phyloP scores from a whole-genome alignment of 1,284 basidiomycete genomes.

The Apiotrichum mycotoxinovorans region DNA sequence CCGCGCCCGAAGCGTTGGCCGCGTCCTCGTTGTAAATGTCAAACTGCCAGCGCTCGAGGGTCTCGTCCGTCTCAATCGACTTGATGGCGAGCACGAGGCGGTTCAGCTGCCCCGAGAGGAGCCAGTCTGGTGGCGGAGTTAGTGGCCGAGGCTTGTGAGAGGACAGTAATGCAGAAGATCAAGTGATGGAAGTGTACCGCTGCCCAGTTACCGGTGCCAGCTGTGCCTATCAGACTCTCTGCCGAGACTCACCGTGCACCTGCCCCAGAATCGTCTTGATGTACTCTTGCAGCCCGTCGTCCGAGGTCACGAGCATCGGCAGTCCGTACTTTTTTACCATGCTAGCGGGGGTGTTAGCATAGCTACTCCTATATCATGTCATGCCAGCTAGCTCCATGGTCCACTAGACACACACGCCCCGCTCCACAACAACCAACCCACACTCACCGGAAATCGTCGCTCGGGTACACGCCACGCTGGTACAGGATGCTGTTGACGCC shows the following conservation, averaged over 20 bases:
- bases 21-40: constrained; percentile 72
- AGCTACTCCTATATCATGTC: no score
- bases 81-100: constrained; percentile 95
- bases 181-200: no score
- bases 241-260: constrained; percentile 68
- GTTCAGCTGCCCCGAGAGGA: constrained; percentile 81
- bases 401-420: neutral
- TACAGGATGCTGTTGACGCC: constrained; percentile 95
- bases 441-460: constrained; percentile 75
- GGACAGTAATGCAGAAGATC: no score
- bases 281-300: constrained; percentile 87
- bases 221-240: neutral
- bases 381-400: no score
- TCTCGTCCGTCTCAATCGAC: constrained; percentile 83
- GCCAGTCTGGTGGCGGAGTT: constrained; percentile 64
- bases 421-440: neutral
- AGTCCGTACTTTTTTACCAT: constrained; percentile 99
- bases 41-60: constrained; percentile 97
- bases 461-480: constrained; percentile 93
- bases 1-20: constrained; percentile 8
- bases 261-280: constrained; percentile 86
- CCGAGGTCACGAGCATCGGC: constrained; percentile 89
- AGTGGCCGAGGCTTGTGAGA: neutral
- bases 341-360: constrained; percentile 52
- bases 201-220: no score